Evolutionary conservation across 345 rosid species (phyloP).

Genomic region (Salix suchowensis): DNA sequence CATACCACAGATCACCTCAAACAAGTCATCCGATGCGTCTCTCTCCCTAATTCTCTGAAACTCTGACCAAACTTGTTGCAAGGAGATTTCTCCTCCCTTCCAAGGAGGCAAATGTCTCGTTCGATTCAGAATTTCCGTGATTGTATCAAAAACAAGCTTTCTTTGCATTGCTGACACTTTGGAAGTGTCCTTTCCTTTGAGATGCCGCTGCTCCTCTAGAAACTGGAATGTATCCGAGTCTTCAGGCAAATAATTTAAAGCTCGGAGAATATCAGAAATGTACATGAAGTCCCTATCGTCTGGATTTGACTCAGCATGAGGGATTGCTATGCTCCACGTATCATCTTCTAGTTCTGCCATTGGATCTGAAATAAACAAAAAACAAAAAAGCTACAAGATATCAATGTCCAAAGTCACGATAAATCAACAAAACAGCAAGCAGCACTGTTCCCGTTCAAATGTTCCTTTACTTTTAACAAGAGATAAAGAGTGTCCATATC

Average conservation of each 20-base stretch:
- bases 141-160: slow-evolving; percentile 62
- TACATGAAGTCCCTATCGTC: slow-evolving; percentile 57
- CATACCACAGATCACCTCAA: slow-evolving; percentile 61
- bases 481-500: slow-evolving; percentile 12
- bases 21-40: slow-evolving; percentile 46
- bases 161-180: slow-evolving; percentile 50
- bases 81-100: slow-evolving; percentile 32
- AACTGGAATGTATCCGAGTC: slow-evolving; percentile 53
- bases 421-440: slow-evolving; percentile 2
- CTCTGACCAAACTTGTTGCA: slow-evolving; percentile 66
- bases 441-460: background rate
- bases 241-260: slow-evolving; percentile 49
- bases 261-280: slow-evolving; percentile 65
- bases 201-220: slow-evolving; percentile 72
- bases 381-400: background rate
- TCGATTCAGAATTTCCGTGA: slow-evolving; percentile 52
- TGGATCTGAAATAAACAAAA: slow-evolving; percentile 31
- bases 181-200: slow-evolving; percentile 52
- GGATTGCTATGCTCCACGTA: slow-evolving; percentile 44
- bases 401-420: background rate
- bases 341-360: slow-evolving; percentile 60
- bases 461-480: background rate
- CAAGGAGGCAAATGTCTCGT: slow-evolving; percentile 54
- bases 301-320: slow-evolving; percentile 25
- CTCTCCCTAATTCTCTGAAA: slow-evolving; percentile 50